phyloP scores from a whole-genome alignment of 2,329 filamentous ascomycete species.

The Cercospora sojina region DNA sequence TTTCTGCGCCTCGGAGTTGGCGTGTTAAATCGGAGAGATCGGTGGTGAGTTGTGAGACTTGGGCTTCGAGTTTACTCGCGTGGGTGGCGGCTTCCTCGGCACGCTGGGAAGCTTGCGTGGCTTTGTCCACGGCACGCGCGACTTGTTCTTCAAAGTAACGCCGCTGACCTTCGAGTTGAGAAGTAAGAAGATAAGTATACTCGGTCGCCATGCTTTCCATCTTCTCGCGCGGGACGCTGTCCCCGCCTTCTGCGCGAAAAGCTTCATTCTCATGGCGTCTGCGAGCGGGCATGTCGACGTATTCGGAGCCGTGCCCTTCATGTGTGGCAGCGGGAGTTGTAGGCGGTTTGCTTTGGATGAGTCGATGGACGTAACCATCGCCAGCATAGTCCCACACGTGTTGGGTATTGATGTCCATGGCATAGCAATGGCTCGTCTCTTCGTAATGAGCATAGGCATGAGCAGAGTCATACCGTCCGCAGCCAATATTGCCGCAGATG shows the following conservation, averaged over 20 bases:
- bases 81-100: slow-evolving; percentile 60
- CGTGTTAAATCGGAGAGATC: slow-evolving; percentile 55
- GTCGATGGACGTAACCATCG: slow-evolving; percentile 91
- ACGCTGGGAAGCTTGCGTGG: slow-evolving; percentile 66
- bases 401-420: slow-evolving; percentile 88
- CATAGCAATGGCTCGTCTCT: slow-evolving; percentile 82
- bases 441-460: slow-evolving; percentile 95
- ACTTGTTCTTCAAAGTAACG: slow-evolving; percentile 93
- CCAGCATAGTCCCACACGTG: slow-evolving; percentile 98
- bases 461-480: slow-evolving; percentile 90
- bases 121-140: slow-evolving; percentile 85
- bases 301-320: slow-evolving; percentile 64
- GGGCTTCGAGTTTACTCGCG: slow-evolving; percentile 51
- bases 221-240: slow-evolving; percentile 70
- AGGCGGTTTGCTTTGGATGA: slow-evolving; percentile 87
- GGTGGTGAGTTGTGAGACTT: slow-evolving; percentile 54
- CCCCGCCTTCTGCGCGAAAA: slow-evolving; percentile 50
- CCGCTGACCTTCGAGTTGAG: slow-evolving; percentile 87
- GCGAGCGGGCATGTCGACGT: slow-evolving; percentile 72
- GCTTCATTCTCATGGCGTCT: slow-evolving; percentile 40
- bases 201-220: slow-evolving; percentile 81
- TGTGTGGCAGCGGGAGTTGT: slow-evolving; percentile 16
- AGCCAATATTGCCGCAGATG: slow-evolving; percentile 89
- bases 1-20: slow-evolving; percentile 68
- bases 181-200: slow-evolving; percentile 90